Conservation (phyloP, 345 rosid species). For the Theobroma cacao region DNA sequence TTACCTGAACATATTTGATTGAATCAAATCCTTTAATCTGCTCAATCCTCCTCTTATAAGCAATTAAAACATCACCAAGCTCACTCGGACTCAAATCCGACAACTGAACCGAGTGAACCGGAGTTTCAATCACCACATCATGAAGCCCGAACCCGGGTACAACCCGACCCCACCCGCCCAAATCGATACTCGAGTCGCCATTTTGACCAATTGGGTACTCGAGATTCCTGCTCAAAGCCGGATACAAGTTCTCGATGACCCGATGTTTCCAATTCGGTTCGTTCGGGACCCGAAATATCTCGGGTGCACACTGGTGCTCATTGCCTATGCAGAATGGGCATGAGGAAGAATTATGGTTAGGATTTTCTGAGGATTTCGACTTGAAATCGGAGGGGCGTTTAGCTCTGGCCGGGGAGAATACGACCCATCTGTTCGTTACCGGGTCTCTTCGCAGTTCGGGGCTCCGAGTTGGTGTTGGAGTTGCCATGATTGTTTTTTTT, state of each 20-base stretch:
- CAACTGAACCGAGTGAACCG: constrained; percentile 64
- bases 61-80: constrained; percentile 63
- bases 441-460: constrained; percentile 73
- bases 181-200: background rate
- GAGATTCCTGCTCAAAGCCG: constrained; percentile 62
- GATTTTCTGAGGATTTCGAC: constrained; percentile 51
- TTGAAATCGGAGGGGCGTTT: constrained; percentile 80
- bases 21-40: constrained; percentile 49
- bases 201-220: constrained; percentile 20
- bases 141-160: constrained; percentile 73
- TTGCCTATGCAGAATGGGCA: constrained; percentile 88
- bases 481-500: background rate
- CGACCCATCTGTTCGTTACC: constrained; percentile 64
- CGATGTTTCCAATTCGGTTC: constrained; percentile 66
- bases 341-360: constrained; percentile 18
- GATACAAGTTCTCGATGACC: constrained; percentile 86
- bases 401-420: constrained; percentile 73
- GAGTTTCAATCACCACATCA: constrained; percentile 82
- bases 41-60: constrained; percentile 67
- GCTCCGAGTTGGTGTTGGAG: constrained; percentile 19
- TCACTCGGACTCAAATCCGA: constrained; percentile 50
- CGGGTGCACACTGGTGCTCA: constrained; percentile 80
- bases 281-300: constrained; percentile 72
- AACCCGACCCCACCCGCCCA: constrained; percentile 19
- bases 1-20: constrained; percentile 72